Base-by-base conservation (phyloP, 495 filamentous ascomycete species). In the Lichenothelia convexa region DNA sequence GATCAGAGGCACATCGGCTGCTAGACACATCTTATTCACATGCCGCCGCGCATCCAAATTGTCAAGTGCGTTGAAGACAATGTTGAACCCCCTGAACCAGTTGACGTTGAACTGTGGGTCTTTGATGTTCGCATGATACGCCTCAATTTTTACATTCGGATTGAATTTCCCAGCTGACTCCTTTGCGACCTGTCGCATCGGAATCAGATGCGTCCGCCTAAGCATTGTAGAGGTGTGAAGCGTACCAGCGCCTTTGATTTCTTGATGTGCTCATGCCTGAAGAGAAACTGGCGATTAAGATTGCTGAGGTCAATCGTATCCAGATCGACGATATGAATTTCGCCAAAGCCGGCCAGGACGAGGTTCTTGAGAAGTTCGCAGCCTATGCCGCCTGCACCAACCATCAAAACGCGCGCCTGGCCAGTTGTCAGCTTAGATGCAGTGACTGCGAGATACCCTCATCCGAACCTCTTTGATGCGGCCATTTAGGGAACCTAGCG, bases 251-350 rank as follows among this genome's bases (percentile, higher is more conserved):
- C 87, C 52, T 99, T 99, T 4, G 89, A 70, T 51, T 93, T 93
- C 53, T 93, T 93, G 58, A 99, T 94, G 49, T 99, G 89, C 49
- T 95, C 85, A 47, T 87, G 78, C 30, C 86, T 71, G 59, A 99
- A 99, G 33, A 99, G 75, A 47, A 99, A 99, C 52, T 99, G 89
- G 13, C 89, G 82, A 49, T 99, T 99, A 32, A 99, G 67, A 48
- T 99, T 99, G 61, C 82, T 92, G 4, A 99, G 63, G 47, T 99
- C 89, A 54, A 99, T 95, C 0, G 89, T 99, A 53, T 99, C 89
- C 21, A 99, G 75, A 54, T 99, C 89, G 44, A 99, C 82, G 34
- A 99, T 75, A 55, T 94, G 85, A 32, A 94, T 73, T 59, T 93
- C 83, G 32, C 85, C 85, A 47, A 95, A 95, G 45, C 91, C 91